Evolutionary conservation across 1,284 basidiomycete genomes (phyloP), one percentile per base, ranked within the genome.

Genomic region (Irpex rosettiformis): DNA sequence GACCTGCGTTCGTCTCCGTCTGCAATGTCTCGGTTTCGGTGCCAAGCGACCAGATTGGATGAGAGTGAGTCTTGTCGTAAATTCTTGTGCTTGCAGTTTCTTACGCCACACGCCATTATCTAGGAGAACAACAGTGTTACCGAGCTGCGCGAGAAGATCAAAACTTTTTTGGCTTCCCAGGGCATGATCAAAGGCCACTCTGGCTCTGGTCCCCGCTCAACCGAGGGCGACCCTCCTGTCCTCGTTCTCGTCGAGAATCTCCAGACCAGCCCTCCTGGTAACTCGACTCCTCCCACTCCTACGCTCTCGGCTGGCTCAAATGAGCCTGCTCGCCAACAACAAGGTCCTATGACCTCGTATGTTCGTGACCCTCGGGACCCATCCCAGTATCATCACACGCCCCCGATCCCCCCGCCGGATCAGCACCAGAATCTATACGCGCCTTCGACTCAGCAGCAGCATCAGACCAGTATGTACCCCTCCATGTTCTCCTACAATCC

Each of bases 111-210:
- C 30, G n/a, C 33, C 2, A 37, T 37, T 16, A 53, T 61, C n/a
- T 65, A 90, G 89, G 88, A 90, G 70, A 85, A 77, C 67, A 81
- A 82, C 64, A 86, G 83, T 62, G 88, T 91, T 8, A 69, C 78
- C 27, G 81, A 82, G 62, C 73, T 90, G 49, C 80, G 88, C 58
- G 87, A 89, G 64, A 87, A 84, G 72, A 91, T 92, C 67, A 92
- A 91, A 74, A 73, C 73, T 2, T 89, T 89, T 68, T 79, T 91
- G 37, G 87, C 88, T 0, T 81, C 86, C 0, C 88, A 91, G 69
- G 89, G 89, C 58, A 89, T 91, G 88, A 91, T 92, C 72, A 91
- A 91, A 71, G 89, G 89, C 42, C 89, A 91, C 67, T 86, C 89
- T 25, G 86, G 85, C 56, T 75, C 85, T 33, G 84, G 82, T 1